Evolutionary conservation across 2,329 filamentous ascomycete genomes (phyloP).

Genomic region (Diaporthe eres): DNA sequence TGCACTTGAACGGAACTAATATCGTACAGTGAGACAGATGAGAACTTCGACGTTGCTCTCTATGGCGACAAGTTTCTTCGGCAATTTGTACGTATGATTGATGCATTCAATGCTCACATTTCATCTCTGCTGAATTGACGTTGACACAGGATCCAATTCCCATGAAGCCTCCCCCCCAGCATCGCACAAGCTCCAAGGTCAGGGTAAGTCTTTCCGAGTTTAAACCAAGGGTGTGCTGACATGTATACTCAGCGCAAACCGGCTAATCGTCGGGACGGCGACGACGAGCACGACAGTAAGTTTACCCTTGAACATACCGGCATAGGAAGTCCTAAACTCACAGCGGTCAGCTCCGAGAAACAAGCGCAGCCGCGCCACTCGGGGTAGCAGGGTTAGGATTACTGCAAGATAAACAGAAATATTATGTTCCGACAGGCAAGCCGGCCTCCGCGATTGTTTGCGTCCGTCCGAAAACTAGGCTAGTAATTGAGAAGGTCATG

Average conservation of each 20-base stretch:
- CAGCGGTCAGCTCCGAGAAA: background rate
- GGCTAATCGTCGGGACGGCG: background rate
- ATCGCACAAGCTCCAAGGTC: background rate
- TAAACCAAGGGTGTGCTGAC: background rate
- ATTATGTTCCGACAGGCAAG: too few species aligned
- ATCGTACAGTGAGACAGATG: background rate
- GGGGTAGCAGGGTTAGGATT: background rate
- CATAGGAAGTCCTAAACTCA: background rate
- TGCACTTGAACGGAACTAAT: background rate
- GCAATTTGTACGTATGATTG: background rate
- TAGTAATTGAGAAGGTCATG: too few species aligned
- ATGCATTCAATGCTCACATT: background rate
- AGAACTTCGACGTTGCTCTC: background rate
- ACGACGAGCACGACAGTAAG: background rate
- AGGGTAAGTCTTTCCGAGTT: background rate
- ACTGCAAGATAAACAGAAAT: background rate
- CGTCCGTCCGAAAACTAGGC: too few species aligned
- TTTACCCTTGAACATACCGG: background rate
- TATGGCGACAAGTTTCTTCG: background rate
- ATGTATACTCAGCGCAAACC: background rate
- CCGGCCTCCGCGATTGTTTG: too few species aligned
- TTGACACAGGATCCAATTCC: background rate
- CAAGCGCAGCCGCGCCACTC: background rate
- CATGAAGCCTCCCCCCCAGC: background rate
- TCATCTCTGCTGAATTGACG: background rate